These are phyloP conservation scores for Bryoerythrophyllum caledonicum DNA, from an alignment of 225 moss, liverwort and hornwort genomes.

Conservation along the genomic window DNA sequence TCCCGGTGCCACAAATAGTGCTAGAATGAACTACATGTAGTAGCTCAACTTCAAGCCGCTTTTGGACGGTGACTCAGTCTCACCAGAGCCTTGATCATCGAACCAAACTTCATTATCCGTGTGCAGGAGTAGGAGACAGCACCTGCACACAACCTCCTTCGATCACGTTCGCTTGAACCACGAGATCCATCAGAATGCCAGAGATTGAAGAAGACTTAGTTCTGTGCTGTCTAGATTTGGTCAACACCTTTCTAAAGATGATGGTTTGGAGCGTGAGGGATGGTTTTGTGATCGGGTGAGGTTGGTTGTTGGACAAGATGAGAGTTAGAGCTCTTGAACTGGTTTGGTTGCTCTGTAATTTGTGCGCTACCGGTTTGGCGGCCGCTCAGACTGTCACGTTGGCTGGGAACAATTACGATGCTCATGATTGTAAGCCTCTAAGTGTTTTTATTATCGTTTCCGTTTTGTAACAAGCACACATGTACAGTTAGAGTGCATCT, in stretches of 20 bases:
- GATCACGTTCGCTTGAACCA: no score
- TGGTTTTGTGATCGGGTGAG: background rate
- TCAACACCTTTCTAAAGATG: no score
- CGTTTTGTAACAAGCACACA: background rate
- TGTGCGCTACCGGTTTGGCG: background rate
- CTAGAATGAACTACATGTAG: background rate
- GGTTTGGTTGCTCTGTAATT: constrained; percentile 4
- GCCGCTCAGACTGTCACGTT: constrained; percentile 20
- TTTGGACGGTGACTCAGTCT: background rate
- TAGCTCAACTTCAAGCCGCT: no score
- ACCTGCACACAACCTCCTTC: no score
- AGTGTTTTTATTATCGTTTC: background rate
- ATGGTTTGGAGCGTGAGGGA: no score
- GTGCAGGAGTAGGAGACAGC: no score
- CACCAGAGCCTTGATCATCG: no score
- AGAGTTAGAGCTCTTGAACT: constrained; percentile 4
- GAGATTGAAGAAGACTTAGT: no score
- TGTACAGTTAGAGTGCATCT: background rate
- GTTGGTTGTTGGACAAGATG: background rate
- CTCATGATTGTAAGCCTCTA: constrained; percentile 29
- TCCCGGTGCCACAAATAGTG: background rate
- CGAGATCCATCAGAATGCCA: no score
- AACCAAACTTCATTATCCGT: no score
- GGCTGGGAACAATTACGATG: constrained; percentile 28
- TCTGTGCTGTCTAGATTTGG: no score